Percentiles rank a stretch among this genome's conserved stretches.
These are phyloP conservation scores for Cronartium quercuum DNA, from an alignment of 1,284 basidiomycete species.

Conservation along the genomic window DNA sequence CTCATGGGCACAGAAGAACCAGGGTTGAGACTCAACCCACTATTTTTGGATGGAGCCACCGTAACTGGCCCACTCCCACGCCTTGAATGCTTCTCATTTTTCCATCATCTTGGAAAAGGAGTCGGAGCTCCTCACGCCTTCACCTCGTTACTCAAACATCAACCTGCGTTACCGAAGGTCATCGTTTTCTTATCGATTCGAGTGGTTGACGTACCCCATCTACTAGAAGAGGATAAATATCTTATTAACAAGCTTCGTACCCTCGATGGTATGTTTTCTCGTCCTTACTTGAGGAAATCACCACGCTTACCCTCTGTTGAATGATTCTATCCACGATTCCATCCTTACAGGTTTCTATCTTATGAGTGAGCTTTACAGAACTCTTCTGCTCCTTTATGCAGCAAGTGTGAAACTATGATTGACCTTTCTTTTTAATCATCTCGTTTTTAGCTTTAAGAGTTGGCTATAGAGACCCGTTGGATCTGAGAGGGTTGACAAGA, in stretches of 20 bases:
- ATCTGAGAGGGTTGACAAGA: conserved; percentile 30
- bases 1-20: not conserved
- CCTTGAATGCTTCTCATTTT: conserved; percentile 40
- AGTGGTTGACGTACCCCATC: conserved; percentile 55
- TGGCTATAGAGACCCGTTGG: conserved; percentile 57
- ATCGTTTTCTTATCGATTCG: conserved; percentile 59
- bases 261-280: conserved; percentile 52
- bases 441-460: conserved; percentile 54
- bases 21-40: conserved; percentile 25
- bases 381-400: not conserved
- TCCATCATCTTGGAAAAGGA: conserved; percentile 39
- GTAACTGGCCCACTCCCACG: conserved; percentile 23
- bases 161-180: conserved; percentile 42
- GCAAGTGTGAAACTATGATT: not conserved
- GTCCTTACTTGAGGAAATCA: not conserved
- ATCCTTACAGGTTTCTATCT: conserved; percentile 31
- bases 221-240: conserved; percentile 55
- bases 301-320: not conserved
- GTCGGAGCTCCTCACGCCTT: conserved; percentile 43
- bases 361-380: not conserved
- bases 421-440: not conserved
- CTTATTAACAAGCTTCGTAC: conserved; percentile 57
- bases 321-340: not conserved
- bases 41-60: not conserved
- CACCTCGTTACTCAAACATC: conserved; percentile 40